A percentile compares a stretch with the other conserved stretches of the same genome.
Conservation (phyloP, 129 eudicot genomes). For the Lactuca sativa region DNA sequence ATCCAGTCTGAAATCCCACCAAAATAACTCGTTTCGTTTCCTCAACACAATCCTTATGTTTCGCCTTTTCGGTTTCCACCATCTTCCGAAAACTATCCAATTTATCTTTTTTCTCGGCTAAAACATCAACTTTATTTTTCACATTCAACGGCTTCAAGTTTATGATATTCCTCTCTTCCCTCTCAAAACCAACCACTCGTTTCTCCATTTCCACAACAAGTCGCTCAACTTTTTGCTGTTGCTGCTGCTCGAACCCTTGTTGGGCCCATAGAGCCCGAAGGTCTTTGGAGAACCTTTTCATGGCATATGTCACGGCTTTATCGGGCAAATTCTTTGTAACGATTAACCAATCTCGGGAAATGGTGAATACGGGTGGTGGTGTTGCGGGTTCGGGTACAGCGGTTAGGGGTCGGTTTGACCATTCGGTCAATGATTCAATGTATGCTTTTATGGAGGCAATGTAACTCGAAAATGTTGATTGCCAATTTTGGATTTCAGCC, state of each 20-base stretch:
- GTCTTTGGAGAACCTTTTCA: slow-evolving; percentile 45
- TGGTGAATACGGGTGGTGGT: slow-evolving; percentile 33
- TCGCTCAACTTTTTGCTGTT: slow-evolving; percentile 47
- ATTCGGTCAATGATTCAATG: slow-evolving; percentile 37
- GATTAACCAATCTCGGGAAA: slow-evolving; percentile 45
- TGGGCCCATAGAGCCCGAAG: slow-evolving; percentile 46
- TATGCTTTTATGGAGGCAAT: slow-evolving; percentile 41
- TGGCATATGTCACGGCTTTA: slow-evolving; percentile 36
- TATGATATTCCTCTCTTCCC: slow-evolving; percentile 37
- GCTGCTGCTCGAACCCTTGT: slow-evolving; percentile 51
- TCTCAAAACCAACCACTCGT: slow-evolving; percentile 25
- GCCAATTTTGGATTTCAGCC: slow-evolving; percentile 63
- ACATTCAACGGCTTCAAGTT: slow-evolving; percentile 13
- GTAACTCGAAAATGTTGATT: slow-evolving; percentile 35
- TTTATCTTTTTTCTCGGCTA: slow-evolving; percentile 34
- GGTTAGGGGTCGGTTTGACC: slow-evolving; percentile 37
- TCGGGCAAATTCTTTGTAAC: slow-evolving; percentile 40
- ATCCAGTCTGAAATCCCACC: slow-evolving; percentile 45
- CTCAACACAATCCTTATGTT: slow-evolving; percentile 35
- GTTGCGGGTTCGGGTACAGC: slow-evolving; percentile 22
- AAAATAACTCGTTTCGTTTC: slow-evolving; percentile 33
- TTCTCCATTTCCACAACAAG: slow-evolving; percentile 38
- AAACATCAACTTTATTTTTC: slow-evolving; percentile 26
- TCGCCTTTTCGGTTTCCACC: slow-evolving; percentile 46
- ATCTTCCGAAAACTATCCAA: slow-evolving; percentile 28